Conservation (phyloP, 2,329 filamentous ascomycete genomes). For the Colletotrichum acutatum region DNA sequence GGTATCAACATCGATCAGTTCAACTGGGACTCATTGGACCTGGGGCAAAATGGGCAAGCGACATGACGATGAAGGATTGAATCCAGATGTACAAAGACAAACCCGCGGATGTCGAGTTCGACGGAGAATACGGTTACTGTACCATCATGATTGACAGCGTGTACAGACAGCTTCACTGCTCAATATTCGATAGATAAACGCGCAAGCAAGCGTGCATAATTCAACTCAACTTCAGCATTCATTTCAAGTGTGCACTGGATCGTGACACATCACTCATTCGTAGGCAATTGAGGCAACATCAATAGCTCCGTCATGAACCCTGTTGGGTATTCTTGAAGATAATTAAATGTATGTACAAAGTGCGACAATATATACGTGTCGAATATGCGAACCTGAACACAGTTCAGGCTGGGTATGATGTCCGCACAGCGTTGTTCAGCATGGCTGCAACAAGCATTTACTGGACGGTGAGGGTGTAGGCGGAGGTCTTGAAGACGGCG, state of each 20-base stretch:
- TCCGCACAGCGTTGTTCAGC: not conserved
- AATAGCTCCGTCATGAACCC: not conserved
- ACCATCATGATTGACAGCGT: not conserved
- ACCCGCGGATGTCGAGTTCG: not conserved
- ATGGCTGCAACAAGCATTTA: not conserved
- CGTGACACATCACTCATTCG: too few species aligned
- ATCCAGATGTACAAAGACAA: not conserved
- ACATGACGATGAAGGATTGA: not conserved
- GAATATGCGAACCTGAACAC: not conserved
- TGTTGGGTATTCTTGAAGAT: not conserved
- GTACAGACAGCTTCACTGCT: not conserved
- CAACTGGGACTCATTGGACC: not conserved
- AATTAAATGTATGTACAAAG: not conserved
- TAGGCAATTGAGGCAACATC: not conserved
- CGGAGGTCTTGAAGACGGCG: slow-evolving; percentile 38
- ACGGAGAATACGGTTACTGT: not conserved
- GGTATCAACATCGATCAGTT: not conserved
- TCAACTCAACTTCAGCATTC: not conserved
- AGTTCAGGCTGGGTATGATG: not conserved
- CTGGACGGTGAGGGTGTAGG: slow-evolving; percentile 26
- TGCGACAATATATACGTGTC: not conserved
- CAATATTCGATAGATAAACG: not conserved
- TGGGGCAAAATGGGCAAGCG: not conserved
- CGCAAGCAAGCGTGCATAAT: not conserved
- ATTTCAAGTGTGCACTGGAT: not conserved